Evolutionary conservation across 176 grass and related monocot genomes (phyloP), one percentile per base, ranked within the genome.

Genomic region (Chrysopogon serrulatus): DNA sequence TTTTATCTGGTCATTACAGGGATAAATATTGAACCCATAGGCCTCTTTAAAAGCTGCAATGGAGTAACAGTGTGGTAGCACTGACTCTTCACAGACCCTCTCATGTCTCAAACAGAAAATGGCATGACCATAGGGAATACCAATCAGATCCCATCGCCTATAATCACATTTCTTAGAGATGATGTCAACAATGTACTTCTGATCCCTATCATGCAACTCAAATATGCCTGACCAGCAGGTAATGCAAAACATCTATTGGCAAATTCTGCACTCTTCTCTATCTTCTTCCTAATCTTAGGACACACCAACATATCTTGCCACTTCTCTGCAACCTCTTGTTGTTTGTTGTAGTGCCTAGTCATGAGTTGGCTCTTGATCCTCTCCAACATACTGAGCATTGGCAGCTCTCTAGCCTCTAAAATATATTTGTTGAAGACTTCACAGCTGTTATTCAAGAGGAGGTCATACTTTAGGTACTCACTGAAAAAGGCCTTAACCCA

Each of bases 191-290:
- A 26, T 26, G 12, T 42, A 70, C 6, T 70, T 19, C 2, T 13
- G 5, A 0, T 24, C 6, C 1, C 5, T 70, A 0, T 15, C 37
- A 0, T 9, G 10, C 0, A 70, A 37, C 3, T 70, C 2, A 23
- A 70, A 70, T 0, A 70, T 10, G 1, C 37, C 6, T 70, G 8
- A 2, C 67, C 37, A 14, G 37, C 67, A 1, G 10, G 35, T 14
- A n/a, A 10, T 4, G 11, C 19, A n/a, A n/a, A 69, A 2, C 66
- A 69, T 2, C 4, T 40, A 5, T 70, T 69, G 0, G 74, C n/a
- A 34, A 37, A 27, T 7, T 77, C 74, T 27, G n/a, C n/a, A 40
- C 41, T 59, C 13, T 35, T 80, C 2, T 23, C 1, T 5, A 80
- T 4, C 15, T 60, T 67, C 13, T 67, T n/a, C 21, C 5, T 67